Evolutionary conservation across 345 rosid genomes (phyloP).

Genomic region (Carallia brachiata): DNA sequence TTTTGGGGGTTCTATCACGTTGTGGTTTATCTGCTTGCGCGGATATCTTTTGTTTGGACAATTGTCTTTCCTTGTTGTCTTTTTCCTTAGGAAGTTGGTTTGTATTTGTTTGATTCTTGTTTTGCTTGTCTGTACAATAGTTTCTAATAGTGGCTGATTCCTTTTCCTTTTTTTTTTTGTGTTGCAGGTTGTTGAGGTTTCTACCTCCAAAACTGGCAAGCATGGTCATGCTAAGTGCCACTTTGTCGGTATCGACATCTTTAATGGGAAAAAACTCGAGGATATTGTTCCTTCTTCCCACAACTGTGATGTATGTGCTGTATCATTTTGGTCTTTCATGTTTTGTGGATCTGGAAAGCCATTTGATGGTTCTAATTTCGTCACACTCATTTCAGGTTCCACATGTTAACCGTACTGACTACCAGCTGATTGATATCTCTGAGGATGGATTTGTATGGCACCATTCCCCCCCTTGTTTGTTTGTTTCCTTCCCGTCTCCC

Average conservation of each 20-base stretch:
- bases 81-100: too few species aligned
- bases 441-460: constrained; percentile 1
- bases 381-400: not conserved
- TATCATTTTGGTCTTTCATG: not conserved
- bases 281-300: constrained; percentile 8
- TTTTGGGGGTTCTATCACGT: too few species aligned
- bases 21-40: too few species aligned
- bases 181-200: not conserved
- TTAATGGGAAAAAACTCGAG: not conserved
- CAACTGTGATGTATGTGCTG: not conserved
- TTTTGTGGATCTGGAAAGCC: not conserved
- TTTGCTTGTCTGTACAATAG: not conserved
- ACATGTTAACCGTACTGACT: constrained; percentile 3
- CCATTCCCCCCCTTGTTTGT: not conserved
- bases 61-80: too few species aligned
- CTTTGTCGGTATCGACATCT: constrained; percentile 1
- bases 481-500: not conserved
- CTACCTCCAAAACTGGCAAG: constrained; percentile 1
- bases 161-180: not conserved
- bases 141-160: too few species aligned
- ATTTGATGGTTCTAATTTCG: not conserved
- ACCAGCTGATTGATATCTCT: constrained; percentile 6
- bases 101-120: not conserved
- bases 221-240: constrained; percentile 3
- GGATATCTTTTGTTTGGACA: too few species aligned